A percentile compares a stretch with the other conserved stretches of the same genome.
phyloP scores from a whole-genome alignment of 805 yeast species.

The Kodamaea lidongshanica region DNA sequence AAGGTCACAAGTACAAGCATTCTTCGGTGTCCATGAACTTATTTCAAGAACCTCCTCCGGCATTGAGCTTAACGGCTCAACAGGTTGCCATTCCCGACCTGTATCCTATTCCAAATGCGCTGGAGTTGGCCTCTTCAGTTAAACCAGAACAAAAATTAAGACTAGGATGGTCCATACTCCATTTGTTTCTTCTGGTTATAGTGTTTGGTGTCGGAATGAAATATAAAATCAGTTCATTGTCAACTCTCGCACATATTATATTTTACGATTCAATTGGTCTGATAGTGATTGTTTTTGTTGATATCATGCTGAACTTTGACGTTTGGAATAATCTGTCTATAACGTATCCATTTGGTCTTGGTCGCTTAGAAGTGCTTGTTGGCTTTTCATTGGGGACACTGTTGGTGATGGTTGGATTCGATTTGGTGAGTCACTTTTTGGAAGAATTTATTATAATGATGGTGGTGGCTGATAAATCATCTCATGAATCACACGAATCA shows the following conservation, averaged over 20 bases:
- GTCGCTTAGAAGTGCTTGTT: slow-evolving; percentile 80
- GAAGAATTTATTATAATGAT: slow-evolving; percentile 60
- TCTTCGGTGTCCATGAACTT: slow-evolving; percentile 94
- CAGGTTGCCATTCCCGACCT: slow-evolving; percentile 57
- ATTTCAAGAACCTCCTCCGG: slow-evolving; percentile 81
- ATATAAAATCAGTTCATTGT: slow-evolving; percentile 52
- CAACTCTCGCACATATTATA: slow-evolving; percentile 79
- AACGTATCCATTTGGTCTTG: slow-evolving; percentile 86
- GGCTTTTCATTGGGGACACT: slow-evolving; percentile 86
- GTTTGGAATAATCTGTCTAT: slow-evolving; percentile 83
- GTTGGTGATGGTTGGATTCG: slow-evolving; percentile 85
- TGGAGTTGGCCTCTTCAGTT: slow-evolving; percentile 59
- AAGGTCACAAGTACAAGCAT: slow-evolving; percentile 93
- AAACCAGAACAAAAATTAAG: slow-evolving; percentile 51
- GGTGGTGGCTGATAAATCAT: slow-evolving; percentile 25
- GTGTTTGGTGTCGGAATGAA: slow-evolving; percentile 58
- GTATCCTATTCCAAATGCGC: slow-evolving; percentile 65
- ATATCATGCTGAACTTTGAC: slow-evolving; percentile 82
- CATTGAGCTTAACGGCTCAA: slow-evolving; percentile 39
- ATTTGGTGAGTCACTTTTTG: slow-evolving; percentile 75
- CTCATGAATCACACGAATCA: slow-evolving; percentile 12
- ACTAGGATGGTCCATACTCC: slow-evolving; percentile 53
- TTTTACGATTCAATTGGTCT: slow-evolving; percentile 84
- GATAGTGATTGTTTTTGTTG: slow-evolving; percentile 60
- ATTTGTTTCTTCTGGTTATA: slow-evolving; percentile 46